Base-by-base conservation (phyloP, 495 filamentous ascomycete genomes). In the Thozetella sp. region DNA sequence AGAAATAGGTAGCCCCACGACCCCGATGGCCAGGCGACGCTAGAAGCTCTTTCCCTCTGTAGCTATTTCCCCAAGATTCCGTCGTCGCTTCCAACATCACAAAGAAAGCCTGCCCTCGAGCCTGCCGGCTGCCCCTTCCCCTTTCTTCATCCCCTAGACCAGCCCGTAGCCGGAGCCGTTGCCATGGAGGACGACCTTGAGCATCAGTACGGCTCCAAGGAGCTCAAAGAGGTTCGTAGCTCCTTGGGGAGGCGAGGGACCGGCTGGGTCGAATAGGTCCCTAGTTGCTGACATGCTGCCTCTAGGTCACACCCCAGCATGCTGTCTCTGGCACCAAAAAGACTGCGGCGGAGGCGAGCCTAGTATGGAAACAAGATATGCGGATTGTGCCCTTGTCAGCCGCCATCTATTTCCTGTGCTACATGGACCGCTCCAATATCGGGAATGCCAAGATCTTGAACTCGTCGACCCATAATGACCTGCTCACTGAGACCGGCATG, bases 361-460 rank as follows among this genome's bases (percentile, higher is more conserved):
- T 89, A 3, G 56, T 88, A 45, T 77, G 81, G 69, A 88, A 84
- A 62, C 87, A 88, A 56, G 87, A 89, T 69, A 63, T 81, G 34
- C 77, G 78, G 55, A 88, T 89, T 59, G 63, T 89, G 17, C 86
- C 86, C 0, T 67, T 88, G 22, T 77, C 76, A 19, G 84, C 86
- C 15, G 70, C 66, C 15, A 87, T 88, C 53, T 88, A 88, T 67
- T 78, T 89, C 40, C 78, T 90, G 45, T 88, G 84, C 70, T 89
- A 84, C 67, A 71, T 90, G 25, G 87, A 90, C 72, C 83, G 87
- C 6, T 83, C 83, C 20, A 90, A 90, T 69, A 89, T 90, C 52
- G 87, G 86, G 63, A 89, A 90, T 67, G 87, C 87, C 27, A 84
- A 83, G 63, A 80, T 89, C 22, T 76, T 89, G 59, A 90, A 91